Evolutionary conservation across 768 basidiomycete genomes (phyloP).

Genomic region (Leccinum arenicola): DNA sequence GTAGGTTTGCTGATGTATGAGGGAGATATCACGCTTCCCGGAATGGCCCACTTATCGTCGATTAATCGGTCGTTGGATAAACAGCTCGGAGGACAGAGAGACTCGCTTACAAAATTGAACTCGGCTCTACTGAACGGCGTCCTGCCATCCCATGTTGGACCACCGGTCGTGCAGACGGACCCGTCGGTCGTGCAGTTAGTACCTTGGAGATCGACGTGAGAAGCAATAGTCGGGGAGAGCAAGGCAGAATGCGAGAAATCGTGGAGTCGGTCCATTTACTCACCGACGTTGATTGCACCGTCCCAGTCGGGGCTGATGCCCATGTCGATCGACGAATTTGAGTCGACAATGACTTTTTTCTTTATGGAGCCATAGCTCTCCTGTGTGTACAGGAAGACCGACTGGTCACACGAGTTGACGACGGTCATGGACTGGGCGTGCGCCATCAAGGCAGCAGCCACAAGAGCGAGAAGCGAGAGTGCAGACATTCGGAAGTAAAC

Average conservation of each 20-base stretch:
- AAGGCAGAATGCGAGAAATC: neutral
- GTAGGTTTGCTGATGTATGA: slow-evolving; percentile 3
- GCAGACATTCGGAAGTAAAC: neutral
- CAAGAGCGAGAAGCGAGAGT: slow-evolving; percentile 12
- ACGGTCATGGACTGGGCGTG: slow-evolving; percentile 24
- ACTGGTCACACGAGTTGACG: slow-evolving; percentile 19
- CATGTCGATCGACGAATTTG: slow-evolving; percentile 12
- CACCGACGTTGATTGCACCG: slow-evolving; percentile 22
- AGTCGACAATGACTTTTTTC: slow-evolving; percentile 18
- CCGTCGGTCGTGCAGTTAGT: slow-evolving; percentile 17
- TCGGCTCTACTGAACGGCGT: slow-evolving; percentile 19
- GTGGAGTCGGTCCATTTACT: neutral
- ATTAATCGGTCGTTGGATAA: neutral
- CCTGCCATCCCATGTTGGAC: slow-evolving; percentile 19
- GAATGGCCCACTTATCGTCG: slow-evolving; percentile 2
- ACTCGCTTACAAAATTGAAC: slow-evolving; percentile 18
- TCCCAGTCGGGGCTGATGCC: slow-evolving; percentile 21
- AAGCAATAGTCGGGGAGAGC: neutral
- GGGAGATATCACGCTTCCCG: slow-evolving; percentile 17
- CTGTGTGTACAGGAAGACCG: slow-evolving; percentile 23
- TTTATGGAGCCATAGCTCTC: slow-evolving; percentile 21
- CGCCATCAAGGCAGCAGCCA: neutral
- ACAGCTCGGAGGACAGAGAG: neutral
- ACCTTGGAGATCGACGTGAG: slow-evolving; percentile 7
- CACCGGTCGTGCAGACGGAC: slow-evolving; percentile 19